Evolutionary conservation across 1,284 basidiomycete genomes (phyloP), one percentile per base, ranked within the genome.

Genomic region (Phylloporus sp.): DNA sequence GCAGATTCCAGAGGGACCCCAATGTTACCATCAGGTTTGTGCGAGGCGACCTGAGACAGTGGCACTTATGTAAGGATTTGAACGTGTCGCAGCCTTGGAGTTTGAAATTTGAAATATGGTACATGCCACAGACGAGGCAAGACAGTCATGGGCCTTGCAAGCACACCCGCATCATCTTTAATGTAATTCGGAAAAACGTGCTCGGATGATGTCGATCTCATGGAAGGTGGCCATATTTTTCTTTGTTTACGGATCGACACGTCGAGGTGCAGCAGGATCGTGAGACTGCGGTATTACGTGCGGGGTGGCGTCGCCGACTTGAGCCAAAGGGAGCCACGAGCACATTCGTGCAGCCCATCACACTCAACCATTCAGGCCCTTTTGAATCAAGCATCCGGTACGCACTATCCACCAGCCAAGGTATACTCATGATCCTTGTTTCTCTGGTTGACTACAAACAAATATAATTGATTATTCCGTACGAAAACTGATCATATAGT

Each of bases 201-300:
- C 82, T 41, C 39, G 88, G 78, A 84, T 5, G 79, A 81, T 4
- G 86, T 94, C 8, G 91, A 94, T 76, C 81, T 94, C 15, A 87
- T 92, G 12, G 75, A 85, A 4, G 88, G 88, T 1, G 88, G 87
- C 0, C 90, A 88, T 70, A 76, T 88, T 29, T 80, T 12, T 74
- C 93, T 2, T 76, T 90, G 25, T 81, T 86, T 67, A 87, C 86
- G 0, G 75, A 85, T 5, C 71, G 82, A 17, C 86, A 90, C 65
- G 74, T 83, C 32, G 72, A 71, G 3, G 81, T 82, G 0, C 77
- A 75, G n/a, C 75, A 72, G 2, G 88, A 94, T 71, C 88, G 83
- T 60, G 80, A 85, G 7, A 85, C 85, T 1, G 92, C 92, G 0
- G 76, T 79, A n/a, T n/a, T n/a, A 58, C 74, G 73, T 5, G 89